Percentiles rank a stretch among this genome's conserved stretches.
Evolutionary conservation across 495 filamentous ascomycete genomes (phyloP).

Genomic region (Lophiotrema nucula): DNA sequence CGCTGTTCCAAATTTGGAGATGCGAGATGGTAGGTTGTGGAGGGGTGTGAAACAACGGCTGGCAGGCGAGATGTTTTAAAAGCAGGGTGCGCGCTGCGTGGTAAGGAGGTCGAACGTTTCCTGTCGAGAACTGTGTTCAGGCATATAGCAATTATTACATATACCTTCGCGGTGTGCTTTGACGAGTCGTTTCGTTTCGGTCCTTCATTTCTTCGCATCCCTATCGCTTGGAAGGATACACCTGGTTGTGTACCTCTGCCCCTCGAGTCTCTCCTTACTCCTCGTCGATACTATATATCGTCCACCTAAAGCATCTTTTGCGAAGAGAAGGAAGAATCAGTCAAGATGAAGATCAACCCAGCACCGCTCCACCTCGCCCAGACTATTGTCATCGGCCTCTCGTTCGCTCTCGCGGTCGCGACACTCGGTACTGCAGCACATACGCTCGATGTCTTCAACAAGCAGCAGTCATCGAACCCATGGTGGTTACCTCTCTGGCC

Average conservation of each 20-base stretch:
- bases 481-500: slow-evolving; percentile 45
- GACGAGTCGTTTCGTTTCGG: slow-evolving; percentile 4
- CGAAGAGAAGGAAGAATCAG: not conserved
- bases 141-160: not conserved
- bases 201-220: not conserved
- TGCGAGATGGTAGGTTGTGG: not conserved
- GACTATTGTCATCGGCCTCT: slow-evolving; percentile 25
- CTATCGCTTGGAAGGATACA: slow-evolving; percentile 7
- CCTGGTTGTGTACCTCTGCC: slow-evolving; percentile 24
- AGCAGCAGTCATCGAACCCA: slow-evolving; percentile 37
- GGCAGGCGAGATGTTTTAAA: slow-evolving; percentile 23
- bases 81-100: too few relatives aligned
- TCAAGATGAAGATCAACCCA: slow-evolving; percentile 35
- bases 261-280: not conserved
- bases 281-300: not conserved
- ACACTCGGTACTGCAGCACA: slow-evolving; percentile 37
- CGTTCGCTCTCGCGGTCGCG: slow-evolving; percentile 28
- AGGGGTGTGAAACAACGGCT: slow-evolving; percentile 20
- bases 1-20: not conserved
- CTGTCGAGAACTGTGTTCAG: not conserved
- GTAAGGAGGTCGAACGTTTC: not conserved
- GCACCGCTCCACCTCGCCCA: slow-evolving; percentile 29
- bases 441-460: slow-evolving; percentile 37
- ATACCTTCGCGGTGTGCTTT: slow-evolving; percentile 7
- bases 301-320: not conserved